Percentiles rank a stretch among this genome's conserved stretches.
Evolutionary conservation across 1,284 basidiomycete species (phyloP).

Genomic region (Naganishia cerealis): DNA sequence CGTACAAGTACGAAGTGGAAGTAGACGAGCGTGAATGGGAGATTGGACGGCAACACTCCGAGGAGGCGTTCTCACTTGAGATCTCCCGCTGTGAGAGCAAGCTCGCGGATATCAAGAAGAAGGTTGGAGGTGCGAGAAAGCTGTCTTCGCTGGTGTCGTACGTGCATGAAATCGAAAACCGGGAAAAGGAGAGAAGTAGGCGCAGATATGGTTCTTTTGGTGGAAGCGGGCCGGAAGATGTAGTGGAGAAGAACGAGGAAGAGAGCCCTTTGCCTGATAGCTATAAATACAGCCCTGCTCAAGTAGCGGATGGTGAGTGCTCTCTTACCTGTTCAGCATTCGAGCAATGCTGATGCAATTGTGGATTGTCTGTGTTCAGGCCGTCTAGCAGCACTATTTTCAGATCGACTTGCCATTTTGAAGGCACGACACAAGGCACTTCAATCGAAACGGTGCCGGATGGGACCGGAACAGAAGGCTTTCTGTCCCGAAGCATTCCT

Average conservation of each 20-base stretch:
- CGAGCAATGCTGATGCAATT: not conserved
- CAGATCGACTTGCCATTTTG: conserved; percentile 75
- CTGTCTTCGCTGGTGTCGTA: conserved; percentile 76
- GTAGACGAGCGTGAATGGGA: conserved; percentile 87
- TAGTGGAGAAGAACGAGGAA: conserved; percentile 52
- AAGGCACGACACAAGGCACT: conserved; percentile 80
- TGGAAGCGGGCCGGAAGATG: conserved; percentile 34
- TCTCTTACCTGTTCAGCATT: not conserved
- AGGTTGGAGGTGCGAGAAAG: conserved; percentile 80
- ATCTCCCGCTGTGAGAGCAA: conserved; percentile 79
- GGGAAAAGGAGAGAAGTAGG: conserved; percentile 65
- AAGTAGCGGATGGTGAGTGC: conserved; percentile 77
- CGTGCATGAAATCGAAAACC: conserved; percentile 78
- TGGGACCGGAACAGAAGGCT: conserved; percentile 78
- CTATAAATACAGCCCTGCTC: conserved; percentile 87
- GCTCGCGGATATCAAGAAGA: conserved; percentile 76
- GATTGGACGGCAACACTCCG: conserved; percentile 69
- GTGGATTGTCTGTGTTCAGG: conserved; percentile 58
- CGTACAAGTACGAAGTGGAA: conserved; percentile 92
- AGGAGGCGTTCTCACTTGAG: conserved; percentile 81
- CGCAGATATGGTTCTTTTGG: conserved; percentile 55
- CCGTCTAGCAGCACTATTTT: conserved; percentile 84
- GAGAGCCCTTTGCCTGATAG: conserved; percentile 61
- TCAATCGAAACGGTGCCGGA: conserved; percentile 80
- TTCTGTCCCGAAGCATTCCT: conserved; percentile 97